Conservation (phyloP, 495 filamentous ascomycete species). For the Penicillium tannophilum region DNA sequence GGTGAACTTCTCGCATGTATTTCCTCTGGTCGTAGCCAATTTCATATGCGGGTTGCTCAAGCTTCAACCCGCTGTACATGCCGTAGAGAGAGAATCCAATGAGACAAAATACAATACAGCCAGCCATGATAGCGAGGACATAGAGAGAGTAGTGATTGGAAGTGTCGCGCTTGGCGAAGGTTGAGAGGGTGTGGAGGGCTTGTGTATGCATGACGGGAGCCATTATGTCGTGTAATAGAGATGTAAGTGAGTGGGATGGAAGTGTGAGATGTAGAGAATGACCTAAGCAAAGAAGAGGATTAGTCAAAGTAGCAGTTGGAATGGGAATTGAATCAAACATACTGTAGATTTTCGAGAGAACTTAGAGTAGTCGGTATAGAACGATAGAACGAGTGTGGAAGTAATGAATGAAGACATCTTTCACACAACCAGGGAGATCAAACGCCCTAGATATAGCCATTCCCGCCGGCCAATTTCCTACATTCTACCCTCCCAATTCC, state of each 20-base stretch:
- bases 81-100: slow-evolving; percentile 27
- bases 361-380: not conserved
- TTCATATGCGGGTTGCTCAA: slow-evolving; percentile 9
- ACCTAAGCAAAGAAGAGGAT: not conserved
- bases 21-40: slow-evolving; percentile 22
- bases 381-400: not conserved
- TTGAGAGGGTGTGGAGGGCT: slow-evolving; percentile 12
- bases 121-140: slow-evolving; percentile 31
- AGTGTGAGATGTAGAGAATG: slow-evolving; percentile 3
- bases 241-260: not conserved
- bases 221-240: not conserved
- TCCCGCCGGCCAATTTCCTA: not conserved
- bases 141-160: slow-evolving; percentile 27
- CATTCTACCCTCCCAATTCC: slow-evolving; percentile 1
- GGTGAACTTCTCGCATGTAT: slow-evolving; percentile 33
- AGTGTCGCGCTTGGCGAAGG: slow-evolving; percentile 18
- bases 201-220: slow-evolving; percentile 10
- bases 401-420: not conserved
- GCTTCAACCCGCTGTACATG: slow-evolving; percentile 28
- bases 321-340: not conserved
- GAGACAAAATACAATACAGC: slow-evolving; percentile 23
- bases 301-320: not conserved
- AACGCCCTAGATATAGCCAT: not conserved
- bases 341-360: not conserved
- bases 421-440: not conserved